Conservation (phyloP, 352 stramenopile genomes). For the Globisporangium spiculum region DNA sequence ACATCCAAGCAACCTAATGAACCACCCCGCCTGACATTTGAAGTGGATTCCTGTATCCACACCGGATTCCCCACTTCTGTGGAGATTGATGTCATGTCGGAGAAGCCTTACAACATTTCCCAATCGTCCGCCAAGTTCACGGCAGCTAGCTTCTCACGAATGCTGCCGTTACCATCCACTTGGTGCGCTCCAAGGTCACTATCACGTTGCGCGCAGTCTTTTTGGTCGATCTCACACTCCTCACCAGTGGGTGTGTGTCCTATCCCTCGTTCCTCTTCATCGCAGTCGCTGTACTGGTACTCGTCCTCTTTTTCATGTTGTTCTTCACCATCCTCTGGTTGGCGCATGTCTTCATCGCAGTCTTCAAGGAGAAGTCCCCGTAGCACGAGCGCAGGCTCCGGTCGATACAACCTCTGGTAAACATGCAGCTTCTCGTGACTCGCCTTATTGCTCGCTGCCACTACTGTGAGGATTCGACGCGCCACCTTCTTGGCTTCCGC, state of each 20-base stretch:
- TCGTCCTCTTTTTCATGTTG: not conserved
- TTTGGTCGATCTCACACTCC: not conserved
- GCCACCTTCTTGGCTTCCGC: not conserved
- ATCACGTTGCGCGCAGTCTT: not conserved
- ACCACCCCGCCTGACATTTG: too few species aligned
- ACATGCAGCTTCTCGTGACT: not conserved
- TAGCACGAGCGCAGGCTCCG: not conserved
- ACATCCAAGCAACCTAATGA: too few species aligned
- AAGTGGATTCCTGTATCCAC: too few species aligned
- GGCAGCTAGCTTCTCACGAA: not conserved
- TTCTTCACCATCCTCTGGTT: not conserved
- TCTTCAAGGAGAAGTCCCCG: not conserved
- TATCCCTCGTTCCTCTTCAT: not conserved
- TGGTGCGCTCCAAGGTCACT: not conserved
- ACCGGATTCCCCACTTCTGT: too few species aligned
- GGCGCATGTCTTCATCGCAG: not conserved
- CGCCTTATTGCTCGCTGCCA: not conserved
- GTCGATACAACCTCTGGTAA: not conserved
- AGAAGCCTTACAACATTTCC: not conserved
- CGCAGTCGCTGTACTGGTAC: not conserved
- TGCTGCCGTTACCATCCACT: not conserved
- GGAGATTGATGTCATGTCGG: too few species aligned
- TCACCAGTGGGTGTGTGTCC: not conserved
- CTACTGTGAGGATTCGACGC: not conserved
- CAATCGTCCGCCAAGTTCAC: not conserved